Evolutionary conservation across 139 green algal species (phyloP).

Genomic region (Auxenochlorella pyrenoidosa): DNA sequence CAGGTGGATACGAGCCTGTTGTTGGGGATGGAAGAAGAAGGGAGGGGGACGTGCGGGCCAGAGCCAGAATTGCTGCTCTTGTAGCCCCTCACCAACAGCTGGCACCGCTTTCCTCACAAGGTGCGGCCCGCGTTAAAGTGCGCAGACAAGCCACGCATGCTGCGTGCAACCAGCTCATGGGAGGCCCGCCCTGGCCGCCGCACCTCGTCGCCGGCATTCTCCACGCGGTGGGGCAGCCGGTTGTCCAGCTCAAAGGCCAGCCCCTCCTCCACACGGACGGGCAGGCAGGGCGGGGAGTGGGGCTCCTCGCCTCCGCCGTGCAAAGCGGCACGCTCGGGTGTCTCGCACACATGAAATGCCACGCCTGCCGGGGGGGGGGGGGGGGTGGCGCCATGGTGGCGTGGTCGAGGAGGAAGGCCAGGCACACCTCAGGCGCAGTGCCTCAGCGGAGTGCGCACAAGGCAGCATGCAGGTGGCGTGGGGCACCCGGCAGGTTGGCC

Average conservation of each 20-base stretch:
- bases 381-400: not conserved
- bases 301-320: not conserved
- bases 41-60: not conserved
- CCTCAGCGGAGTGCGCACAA: too few species aligned
- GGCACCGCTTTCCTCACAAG: not conserved
- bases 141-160: too few species aligned
- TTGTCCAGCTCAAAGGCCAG: conserved; percentile 83
- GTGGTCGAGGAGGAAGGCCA: not conserved
- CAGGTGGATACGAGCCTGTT: conserved; percentile 61
- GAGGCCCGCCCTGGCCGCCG: not conserved
- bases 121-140: not conserved
- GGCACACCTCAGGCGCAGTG: too few species aligned
- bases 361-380: conserved; percentile 5
- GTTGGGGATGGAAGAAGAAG: not conserved
- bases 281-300: conserved; percentile 36
- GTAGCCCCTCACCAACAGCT: not conserved
- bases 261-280: conserved; percentile 62
- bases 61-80: not conserved
- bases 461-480: too few species aligned
- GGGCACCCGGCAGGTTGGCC: too few species aligned
- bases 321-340: not conserved
- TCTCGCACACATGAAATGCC: conserved; percentile 10
- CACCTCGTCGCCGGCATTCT: conserved; percentile 40
- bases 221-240: conserved; percentile 55
- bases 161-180: not conserved